Evolutionary conservation across 2,329 filamentous ascomycete species (phyloP), one percentile per base, ranked within the genome.

Genomic region (Ophiostoma pallidulum): DNA sequence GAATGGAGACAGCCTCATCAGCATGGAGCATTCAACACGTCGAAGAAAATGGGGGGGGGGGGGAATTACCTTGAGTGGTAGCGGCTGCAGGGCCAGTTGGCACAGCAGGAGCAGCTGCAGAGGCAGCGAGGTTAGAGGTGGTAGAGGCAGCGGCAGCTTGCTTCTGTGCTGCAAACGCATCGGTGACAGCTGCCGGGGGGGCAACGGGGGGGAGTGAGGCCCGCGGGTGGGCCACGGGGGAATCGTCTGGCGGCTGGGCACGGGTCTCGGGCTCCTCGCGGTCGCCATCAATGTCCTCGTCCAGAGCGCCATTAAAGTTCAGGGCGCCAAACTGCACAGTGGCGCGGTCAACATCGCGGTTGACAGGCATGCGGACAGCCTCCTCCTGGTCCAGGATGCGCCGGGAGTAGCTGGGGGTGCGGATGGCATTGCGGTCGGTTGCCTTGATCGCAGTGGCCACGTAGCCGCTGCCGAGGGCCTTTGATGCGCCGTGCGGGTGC

Each of bases 311-410:
- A 61, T 86, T 90, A 59, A 98, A 67, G 61, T 84, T 94, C 73
- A 98, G 87, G 64, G 90, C 94, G 54, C 92, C 92, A 64, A 98
- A 98, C 63, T 97, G 91, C 41, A 98, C 89, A 42, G 90, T 86
- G 56, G 91, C 80, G 58, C 89, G 83, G 63, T 97, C 91, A 24
- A 98, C 85, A 45, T 92, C 90, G 57, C 92, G 89, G 70, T 96
- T 95, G 51, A 87, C 89, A 39, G 92, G 92, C 91, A 98, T 96
- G 55, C 95, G 89, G 35, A 98, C 92, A 50, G 92, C 88, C 69
- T 98, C 92, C 66, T 95, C 90, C 63, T 98, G 92, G 59, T 97
- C 90, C 60, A 94, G 74, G 46, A 96, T 77, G 59, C 88, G 85
- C 56, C 91, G 82, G 64, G 94, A 85, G 65, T 85, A 88, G 67